Base-by-base conservation (phyloP, 177 flowering plant species). In the Telopea speciosissima region DNA sequence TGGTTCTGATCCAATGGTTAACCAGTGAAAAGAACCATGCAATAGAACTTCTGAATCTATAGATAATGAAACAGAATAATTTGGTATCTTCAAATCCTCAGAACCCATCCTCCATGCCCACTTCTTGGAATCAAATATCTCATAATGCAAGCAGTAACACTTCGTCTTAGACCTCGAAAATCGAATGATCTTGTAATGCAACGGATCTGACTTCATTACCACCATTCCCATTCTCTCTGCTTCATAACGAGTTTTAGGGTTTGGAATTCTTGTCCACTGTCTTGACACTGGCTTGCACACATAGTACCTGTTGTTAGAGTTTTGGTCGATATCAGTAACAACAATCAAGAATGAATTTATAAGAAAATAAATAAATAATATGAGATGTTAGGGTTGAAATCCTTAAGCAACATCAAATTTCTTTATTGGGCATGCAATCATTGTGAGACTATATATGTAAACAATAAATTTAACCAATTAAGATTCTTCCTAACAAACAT, bases 161-260 rank as follows among this genome's bases (percentile, higher is more conserved):
- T 12, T n/a, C n/a, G n/a, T 9, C 17, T n/a, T 17, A 22, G n/a
- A 6, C 14, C 17, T 1, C 1, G 58, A 44, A 16, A 66, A 24
- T 23, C 68, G 68, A 14, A 66, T 24, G 11, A 66, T 66, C 68
- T 66, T 66, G 33, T 23, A 42, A 23, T 40, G 54, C 59, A 66
- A 26, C 6, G 31, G 54, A 26, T 21, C 8, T 4, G 54, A 40
- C 22, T 17, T 33, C 22, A 12, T 65, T 16, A 65, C 54, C 54
- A 24, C 68, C 5, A 66, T 45, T 3, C 12, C 61, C 3, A 67
- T 67, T 6, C 0, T 49, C 3, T 19, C 9, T 4, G 59, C 7
- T 4, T 0, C 0, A 7, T 40, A 40, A 21, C 17, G 12, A 23
- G 54, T 66, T 13, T n/a, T 66, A 13, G 68, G 68, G 19, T 40